Base-by-base conservation (phyloP, 1,139 yeast genomes). In the Saccharomyces hybrid region DNA sequence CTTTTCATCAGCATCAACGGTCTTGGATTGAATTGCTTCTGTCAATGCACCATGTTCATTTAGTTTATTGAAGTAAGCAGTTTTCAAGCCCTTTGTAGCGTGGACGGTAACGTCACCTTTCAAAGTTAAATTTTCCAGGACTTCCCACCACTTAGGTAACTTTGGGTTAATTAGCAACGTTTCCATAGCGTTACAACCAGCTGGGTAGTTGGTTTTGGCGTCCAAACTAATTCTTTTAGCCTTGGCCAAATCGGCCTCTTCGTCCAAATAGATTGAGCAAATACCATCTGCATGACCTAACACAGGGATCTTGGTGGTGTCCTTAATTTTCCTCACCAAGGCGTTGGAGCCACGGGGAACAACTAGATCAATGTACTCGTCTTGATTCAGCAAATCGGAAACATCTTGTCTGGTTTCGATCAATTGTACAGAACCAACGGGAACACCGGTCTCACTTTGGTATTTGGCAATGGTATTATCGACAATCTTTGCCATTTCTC, bases 221-320 rank as follows among this genome's bases (percentile, higher is more conserved):
- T 95, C 99, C 32, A 89, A 80, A 3, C 83, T 77, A 34, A 95
- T 81, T 57, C 81, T 80, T 41, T 79, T 75, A 0, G 98, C 96
- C 79, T 88, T 89, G 14, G 72, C 78, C 12, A 87, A 62, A 64
- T 89, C 91, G 2, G 95, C 95, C 49, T 79, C 82, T 54, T 78
- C 78, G 68, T 91, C 96, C 29, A 91, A 77, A 67, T 83, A 95
- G 19, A 91, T 81, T 2, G 97, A 84, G 72, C 99, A 93, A 56
- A 93, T 86, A 51, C 99, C 99, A 71, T 93, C 99, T 8, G 99
- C 99, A 71, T 95, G 99, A 53, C 99, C 99, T 71, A 95, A 75
- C 5, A 95, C 99, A 3, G 99, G 97, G 62, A 95, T 95, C 69
- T 90, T 89, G 31, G 99, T 93, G 67, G 82, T 82, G 47, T 81